These are phyloP conservation scores for Cyberlindnera misumaiensis DNA, from an alignment of 805 yeast species.

Conservation along the genomic window DNA sequence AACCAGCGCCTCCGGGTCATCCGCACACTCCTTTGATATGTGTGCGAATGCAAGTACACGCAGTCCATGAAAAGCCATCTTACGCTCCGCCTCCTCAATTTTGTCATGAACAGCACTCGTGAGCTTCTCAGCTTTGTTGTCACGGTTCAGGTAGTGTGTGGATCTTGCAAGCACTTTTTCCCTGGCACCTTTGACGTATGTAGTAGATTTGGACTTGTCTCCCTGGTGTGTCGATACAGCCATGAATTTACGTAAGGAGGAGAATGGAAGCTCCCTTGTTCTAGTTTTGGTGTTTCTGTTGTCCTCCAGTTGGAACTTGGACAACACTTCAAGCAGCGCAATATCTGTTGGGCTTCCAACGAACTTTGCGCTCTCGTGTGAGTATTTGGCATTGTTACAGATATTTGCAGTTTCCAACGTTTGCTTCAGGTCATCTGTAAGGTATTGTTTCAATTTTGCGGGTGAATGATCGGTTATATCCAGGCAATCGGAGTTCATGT, in stretches of 20 bases:
- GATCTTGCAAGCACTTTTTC: slow-evolving; percentile 65
- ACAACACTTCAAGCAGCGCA: slow-evolving; percentile 73
- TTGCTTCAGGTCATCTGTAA: slow-evolving; percentile 48
- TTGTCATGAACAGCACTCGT: slow-evolving; percentile 40
- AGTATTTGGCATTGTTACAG: slow-evolving; percentile 70
- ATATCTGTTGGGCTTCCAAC: slow-evolving; percentile 95
- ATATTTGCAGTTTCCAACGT: slow-evolving; percentile 61
- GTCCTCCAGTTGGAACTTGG: slow-evolving; percentile 68
- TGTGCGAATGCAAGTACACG: slow-evolving; percentile 80
- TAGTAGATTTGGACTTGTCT: slow-evolving; percentile 44
- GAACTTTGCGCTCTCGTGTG: slow-evolving; percentile 59
- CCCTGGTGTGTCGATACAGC: slow-evolving; percentile 68
- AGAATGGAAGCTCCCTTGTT: slow-evolving; percentile 73
- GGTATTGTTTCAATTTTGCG: slow-evolving; percentile 32
- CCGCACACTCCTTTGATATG: slow-evolving; percentile 31
- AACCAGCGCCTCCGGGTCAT: slow-evolving; percentile 50
- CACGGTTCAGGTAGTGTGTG: slow-evolving; percentile 47
- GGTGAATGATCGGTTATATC: slow-evolving; percentile 40
- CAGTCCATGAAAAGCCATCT: slow-evolving; percentile 75
- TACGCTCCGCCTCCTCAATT: slow-evolving; percentile 52
- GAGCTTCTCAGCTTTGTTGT: slow-evolving; percentile 54
- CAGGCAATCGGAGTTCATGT: slow-evolving; percentile 37
- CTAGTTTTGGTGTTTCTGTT: slow-evolving; percentile 53
- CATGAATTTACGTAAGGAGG: slow-evolving; percentile 82
- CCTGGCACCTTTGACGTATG: slow-evolving; percentile 85